A percentile compares a stretch with the other conserved stretches of the same genome.
Conservation (phyloP, 2,329 filamentous ascomycete genomes). For the Cyclaneusma minus region DNA sequence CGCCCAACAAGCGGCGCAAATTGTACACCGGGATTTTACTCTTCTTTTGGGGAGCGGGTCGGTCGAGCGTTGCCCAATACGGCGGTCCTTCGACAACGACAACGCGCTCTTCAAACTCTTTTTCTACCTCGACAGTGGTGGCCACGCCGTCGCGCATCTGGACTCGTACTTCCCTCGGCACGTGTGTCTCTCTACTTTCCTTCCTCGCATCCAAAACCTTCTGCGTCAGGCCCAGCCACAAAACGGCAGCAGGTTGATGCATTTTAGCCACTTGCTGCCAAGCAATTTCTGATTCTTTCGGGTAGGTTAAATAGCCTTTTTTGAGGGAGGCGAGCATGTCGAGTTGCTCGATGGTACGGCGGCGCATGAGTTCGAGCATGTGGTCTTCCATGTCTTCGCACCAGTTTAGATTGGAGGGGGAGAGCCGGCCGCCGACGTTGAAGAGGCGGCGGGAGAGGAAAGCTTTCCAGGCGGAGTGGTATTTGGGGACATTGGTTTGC, state of each 20-base stretch:
- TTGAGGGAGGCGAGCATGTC: slow-evolving; percentile 20
- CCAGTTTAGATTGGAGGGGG: slow-evolving; percentile 21
- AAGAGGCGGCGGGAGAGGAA: slow-evolving; percentile 3
- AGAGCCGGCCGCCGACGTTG: slow-evolving; percentile 2
- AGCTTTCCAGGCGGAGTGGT: slow-evolving; percentile 6
- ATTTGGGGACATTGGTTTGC: slow-evolving; percentile 6
- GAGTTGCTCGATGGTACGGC: slow-evolving; percentile 29
- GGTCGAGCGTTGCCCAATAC: background rate
- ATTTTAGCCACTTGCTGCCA: too few relatives aligned
- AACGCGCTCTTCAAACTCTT: background rate
- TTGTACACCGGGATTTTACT: slow-evolving; percentile 35
- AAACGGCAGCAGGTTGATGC: slow-evolving; percentile 13
- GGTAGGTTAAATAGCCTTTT: slow-evolving; percentile 26
- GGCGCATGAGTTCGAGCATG: slow-evolving; percentile 33
- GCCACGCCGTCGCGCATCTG: slow-evolving; percentile 12
- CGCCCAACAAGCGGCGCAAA: slow-evolving; percentile 32
- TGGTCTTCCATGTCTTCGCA: slow-evolving; percentile 39
- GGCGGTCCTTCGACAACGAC: background rate
- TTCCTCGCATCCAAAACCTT: background rate
- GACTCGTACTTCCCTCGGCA: background rate
- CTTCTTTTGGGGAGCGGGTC: slow-evolving; percentile 14
- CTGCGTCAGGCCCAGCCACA: slow-evolving; percentile 11
- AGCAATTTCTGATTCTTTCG: slow-evolving; percentile 27
- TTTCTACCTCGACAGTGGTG: slow-evolving; percentile 27
- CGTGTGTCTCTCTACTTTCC: slow-evolving; percentile 8